Conservation (phyloP, 1,139 yeast species). For the Entelexis sorbosivorans region DNA sequence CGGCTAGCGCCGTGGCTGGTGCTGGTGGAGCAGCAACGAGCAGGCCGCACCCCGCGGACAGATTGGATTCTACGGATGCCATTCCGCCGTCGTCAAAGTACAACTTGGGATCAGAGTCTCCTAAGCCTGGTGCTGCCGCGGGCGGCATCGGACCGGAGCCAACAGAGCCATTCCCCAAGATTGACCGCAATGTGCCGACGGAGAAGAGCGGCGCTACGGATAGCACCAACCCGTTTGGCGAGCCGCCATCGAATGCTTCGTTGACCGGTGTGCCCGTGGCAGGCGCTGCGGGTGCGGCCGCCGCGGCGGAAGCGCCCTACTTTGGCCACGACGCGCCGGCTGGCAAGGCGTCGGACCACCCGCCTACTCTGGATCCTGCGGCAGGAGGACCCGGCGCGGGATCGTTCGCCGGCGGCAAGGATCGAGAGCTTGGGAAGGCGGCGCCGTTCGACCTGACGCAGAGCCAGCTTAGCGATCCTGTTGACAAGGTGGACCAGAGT, state of each 20-base stretch:
- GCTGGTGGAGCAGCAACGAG: constrained; percentile 18
- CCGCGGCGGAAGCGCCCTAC: not conserved
- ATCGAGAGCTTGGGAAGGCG: not conserved
- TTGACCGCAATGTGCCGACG: not conserved
- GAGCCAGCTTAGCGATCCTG: not conserved
- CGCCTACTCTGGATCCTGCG: not conserved
- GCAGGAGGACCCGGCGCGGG: not conserved
- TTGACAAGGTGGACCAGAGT: not conserved
- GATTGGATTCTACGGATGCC: not conserved
- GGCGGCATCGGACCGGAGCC: not conserved
- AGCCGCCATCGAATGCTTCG: not conserved
- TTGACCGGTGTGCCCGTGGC: constrained; percentile 1
- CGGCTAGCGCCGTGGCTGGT: constrained; percentile 3
- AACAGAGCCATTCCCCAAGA: not conserved
- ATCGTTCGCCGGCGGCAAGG: not conserved
- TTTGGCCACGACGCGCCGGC: not conserved
- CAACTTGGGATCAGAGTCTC: not conserved
- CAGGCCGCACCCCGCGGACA: constrained; percentile 21
- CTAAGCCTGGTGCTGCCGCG: not conserved
- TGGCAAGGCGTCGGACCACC: not conserved
- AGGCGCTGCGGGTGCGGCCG: not conserved
- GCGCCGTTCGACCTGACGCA: not conserved
- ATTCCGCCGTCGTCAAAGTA: constrained; percentile 5
- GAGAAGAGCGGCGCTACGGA: no score
- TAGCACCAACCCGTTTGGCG: not conserved